A percentile compares a stretch with the other conserved stretches of the same genome.
phyloP scores from a whole-genome alignment of 768 basidiomycete genomes.

The Mycena amicta region DNA sequence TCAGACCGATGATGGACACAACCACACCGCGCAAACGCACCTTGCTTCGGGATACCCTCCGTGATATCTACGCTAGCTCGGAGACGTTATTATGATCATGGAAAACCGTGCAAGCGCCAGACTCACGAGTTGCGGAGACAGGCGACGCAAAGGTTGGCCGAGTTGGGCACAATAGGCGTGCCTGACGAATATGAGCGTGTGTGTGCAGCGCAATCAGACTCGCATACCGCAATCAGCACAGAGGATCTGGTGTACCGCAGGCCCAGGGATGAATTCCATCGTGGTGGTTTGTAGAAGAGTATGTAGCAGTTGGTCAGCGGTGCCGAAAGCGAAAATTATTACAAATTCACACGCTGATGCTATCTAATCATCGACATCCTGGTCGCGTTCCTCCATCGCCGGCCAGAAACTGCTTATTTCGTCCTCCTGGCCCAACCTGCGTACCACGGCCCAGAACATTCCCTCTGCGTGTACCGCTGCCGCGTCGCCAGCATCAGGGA shows the following conservation, averaged over 20 bases:
- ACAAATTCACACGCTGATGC: not conserved
- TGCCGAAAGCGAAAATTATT: not conserved
- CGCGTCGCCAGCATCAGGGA: conserved; percentile 58
- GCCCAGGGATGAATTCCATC: conserved; percentile 82
- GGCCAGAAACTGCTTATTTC: conserved; percentile 40
- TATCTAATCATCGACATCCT: too few species aligned
- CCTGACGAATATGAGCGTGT: conserved; percentile 42
- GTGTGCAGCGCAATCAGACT: conserved; percentile 5
- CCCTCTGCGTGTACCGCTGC: conserved; percentile 59
- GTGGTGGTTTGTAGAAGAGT: not conserved
- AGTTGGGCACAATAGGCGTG: conserved; percentile 87
- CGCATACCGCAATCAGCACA: conserved; percentile 85
- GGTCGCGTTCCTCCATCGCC: conserved; percentile 29
- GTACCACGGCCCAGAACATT: conserved; percentile 52
- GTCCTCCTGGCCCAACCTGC: conserved; percentile 26
- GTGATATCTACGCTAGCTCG: conserved; percentile 90
- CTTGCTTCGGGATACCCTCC: conserved; percentile 95
- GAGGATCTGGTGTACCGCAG: conserved; percentile 79
- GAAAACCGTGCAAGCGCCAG: not conserved
- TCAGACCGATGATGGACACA: not conserved
- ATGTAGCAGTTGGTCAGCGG: not conserved
- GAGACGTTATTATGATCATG: not conserved
- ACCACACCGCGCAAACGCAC: conserved; percentile 39
- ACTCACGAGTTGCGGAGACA: conserved; percentile 86
- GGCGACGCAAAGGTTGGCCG: conserved; percentile 87